phyloP scores from a whole-genome alignment of 441 rosid genomes.

The Capsella rubella region DNA sequence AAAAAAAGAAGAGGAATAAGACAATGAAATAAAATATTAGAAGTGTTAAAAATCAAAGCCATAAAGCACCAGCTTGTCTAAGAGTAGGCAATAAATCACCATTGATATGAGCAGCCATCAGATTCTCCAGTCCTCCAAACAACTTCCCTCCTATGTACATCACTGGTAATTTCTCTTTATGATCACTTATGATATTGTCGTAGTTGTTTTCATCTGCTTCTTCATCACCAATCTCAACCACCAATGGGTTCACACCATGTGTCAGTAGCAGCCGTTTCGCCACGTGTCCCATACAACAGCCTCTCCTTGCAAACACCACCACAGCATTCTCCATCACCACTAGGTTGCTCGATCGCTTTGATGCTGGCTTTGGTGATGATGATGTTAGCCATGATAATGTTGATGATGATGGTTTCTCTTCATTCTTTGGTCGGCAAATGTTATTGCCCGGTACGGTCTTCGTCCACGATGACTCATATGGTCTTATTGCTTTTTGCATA shows the following conservation, averaged over 20 bases:
- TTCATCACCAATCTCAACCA: constrained; percentile 70
- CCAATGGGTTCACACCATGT: constrained; percentile 80
- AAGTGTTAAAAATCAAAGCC: constrained; percentile 62
- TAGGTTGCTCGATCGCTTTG: constrained; percentile 38
- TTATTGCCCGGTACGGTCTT: constrained; percentile 54
- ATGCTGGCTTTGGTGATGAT: constrained; percentile 25
- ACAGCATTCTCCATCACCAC: constrained; percentile 78
- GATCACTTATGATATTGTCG: constrained; percentile 41
- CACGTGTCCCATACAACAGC: constrained; percentile 95
- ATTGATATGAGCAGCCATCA: constrained; percentile 90
- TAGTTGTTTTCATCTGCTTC: constrained; percentile 58
- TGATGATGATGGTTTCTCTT: constrained; percentile 37
- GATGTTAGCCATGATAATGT: constrained; percentile 31
- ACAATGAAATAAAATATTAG: background rate
- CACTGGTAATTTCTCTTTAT: constrained; percentile 64
- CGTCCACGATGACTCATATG: constrained; percentile 38
- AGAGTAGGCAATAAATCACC: constrained; percentile 80
- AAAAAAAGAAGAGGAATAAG: background rate
- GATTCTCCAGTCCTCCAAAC: constrained; percentile 85
- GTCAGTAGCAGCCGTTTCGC: constrained; percentile 72
- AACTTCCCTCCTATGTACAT: constrained; percentile 86
- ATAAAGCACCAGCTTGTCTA: constrained; percentile 88
- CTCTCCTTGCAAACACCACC: constrained; percentile 71
- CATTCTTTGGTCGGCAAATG: constrained; percentile 31
- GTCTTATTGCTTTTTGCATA: constrained; percentile 77